Conservation (phyloP, 495 filamentous ascomycete genomes). For the Podospora pseudopauciseta region DNA sequence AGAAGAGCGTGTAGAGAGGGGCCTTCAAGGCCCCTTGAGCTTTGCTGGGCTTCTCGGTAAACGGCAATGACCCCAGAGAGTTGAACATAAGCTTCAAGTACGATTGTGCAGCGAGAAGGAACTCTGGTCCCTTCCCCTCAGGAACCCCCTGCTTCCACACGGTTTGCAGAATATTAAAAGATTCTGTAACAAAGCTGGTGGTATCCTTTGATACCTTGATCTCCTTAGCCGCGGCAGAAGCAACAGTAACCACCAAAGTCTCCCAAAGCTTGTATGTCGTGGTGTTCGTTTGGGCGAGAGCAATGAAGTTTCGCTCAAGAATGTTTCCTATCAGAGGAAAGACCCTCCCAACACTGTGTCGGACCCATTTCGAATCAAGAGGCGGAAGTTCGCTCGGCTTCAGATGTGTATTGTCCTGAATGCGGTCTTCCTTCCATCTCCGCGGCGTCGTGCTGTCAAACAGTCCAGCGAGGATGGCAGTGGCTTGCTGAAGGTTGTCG, state of each 20-base stretch:
- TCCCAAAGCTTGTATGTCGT: slow-evolving; percentile 62
- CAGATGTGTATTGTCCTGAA: slow-evolving; percentile 54
- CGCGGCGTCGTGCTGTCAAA: slow-evolving; percentile 62
- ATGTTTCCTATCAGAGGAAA: slow-evolving; percentile 62
- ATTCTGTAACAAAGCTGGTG: slow-evolving; percentile 68
- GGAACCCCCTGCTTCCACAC: slow-evolving; percentile 55
- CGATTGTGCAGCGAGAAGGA: slow-evolving; percentile 57
- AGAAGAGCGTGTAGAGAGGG: slow-evolving; percentile 50
- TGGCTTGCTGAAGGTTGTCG: slow-evolving; percentile 48
- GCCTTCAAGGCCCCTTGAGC: slow-evolving; percentile 35
- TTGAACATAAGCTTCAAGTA: slow-evolving; percentile 60
- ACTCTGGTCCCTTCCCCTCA: slow-evolving; percentile 36
- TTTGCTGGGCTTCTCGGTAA: slow-evolving; percentile 66
- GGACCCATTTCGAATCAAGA: slow-evolving; percentile 84
- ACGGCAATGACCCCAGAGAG: slow-evolving; percentile 66
- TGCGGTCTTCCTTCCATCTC: slow-evolving; percentile 69
- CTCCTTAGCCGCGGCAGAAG: slow-evolving; percentile 79
- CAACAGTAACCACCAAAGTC: slow-evolving; percentile 62
- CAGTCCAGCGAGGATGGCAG: slow-evolving; percentile 62
- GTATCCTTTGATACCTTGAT: slow-evolving; percentile 83
- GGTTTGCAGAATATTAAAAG: slow-evolving; percentile 62
- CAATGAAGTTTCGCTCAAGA: slow-evolving; percentile 54
- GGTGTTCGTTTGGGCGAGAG: slow-evolving; percentile 42
- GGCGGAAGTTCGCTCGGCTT: slow-evolving; percentile 69
- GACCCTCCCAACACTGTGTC: slow-evolving; percentile 60